Evolutionary conservation across 495 filamentous ascomycete genomes (phyloP).

Genomic region (Tuber umbilicatum): DNA sequence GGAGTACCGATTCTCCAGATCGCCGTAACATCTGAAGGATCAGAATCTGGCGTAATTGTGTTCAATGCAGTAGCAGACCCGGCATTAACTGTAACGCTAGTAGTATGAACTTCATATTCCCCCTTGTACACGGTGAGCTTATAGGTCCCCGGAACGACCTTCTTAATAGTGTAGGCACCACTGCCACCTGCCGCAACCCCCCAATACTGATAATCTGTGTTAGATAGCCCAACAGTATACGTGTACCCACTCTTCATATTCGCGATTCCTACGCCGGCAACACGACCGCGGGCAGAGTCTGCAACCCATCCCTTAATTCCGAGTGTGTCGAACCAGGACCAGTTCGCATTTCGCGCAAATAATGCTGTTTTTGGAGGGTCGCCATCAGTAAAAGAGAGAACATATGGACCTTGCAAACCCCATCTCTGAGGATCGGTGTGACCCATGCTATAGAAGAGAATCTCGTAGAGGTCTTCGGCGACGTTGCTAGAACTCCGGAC

Average conservation of each 20-base stretch:
- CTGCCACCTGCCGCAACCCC: slow-evolving; percentile 23
- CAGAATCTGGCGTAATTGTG: slow-evolving; percentile 37
- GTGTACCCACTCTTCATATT: slow-evolving; percentile 27
- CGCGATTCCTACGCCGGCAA: slow-evolving; percentile 38
- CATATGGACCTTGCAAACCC: slow-evolving; percentile 43
- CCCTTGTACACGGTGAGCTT: slow-evolving; percentile 42
- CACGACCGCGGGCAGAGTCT: slow-evolving; percentile 37
- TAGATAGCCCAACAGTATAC: slow-evolving; percentile 42
- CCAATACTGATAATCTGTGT: slow-evolving; percentile 41
- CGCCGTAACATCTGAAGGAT: slow-evolving; percentile 29
- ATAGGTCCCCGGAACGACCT: slow-evolving; percentile 41
- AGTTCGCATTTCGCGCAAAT: slow-evolving; percentile 37
- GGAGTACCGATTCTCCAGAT: slow-evolving; percentile 33
- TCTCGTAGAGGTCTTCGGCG: slow-evolving; percentile 25
- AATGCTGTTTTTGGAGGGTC: slow-evolving; percentile 37
- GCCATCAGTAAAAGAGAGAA: slow-evolving; percentile 40
- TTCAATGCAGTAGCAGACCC: slow-evolving; percentile 37
- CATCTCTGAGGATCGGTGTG: slow-evolving; percentile 41
- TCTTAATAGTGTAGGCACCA: slow-evolving; percentile 36
- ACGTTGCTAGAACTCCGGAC: slow-evolving; percentile 16
- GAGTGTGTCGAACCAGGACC: slow-evolving; percentile 42
- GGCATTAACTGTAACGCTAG: slow-evolving; percentile 35
- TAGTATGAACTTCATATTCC: slow-evolving; percentile 40
- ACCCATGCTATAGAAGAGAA: slow-evolving; percentile 50
- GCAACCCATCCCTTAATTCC: slow-evolving; percentile 39